phyloP scores from a whole-genome alignment of 2,329 filamentous ascomycete genomes.

The Paracoccidioides brasiliensis region DNA sequence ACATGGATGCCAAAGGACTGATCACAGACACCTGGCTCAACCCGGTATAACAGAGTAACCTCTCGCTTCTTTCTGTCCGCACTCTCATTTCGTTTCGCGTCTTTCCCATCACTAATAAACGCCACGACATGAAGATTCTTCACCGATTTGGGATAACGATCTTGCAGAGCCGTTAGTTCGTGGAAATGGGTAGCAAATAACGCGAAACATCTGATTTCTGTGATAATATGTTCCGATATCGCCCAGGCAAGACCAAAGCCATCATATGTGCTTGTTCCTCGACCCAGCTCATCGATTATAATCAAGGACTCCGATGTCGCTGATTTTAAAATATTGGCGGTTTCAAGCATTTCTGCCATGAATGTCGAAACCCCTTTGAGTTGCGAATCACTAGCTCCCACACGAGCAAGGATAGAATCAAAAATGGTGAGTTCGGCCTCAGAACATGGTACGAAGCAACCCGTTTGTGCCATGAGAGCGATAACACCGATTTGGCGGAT shows the following conservation, averaged over 20 bases:
- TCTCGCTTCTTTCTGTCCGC: slow-evolving; percentile 50
- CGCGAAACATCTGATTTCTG: slow-evolving; percentile 84
- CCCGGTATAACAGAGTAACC: slow-evolving; percentile 93
- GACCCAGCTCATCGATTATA: slow-evolving; percentile 94
- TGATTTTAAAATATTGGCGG: slow-evolving; percentile 93
- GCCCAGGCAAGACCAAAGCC: slow-evolving; percentile 98
- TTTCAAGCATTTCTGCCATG: slow-evolving; percentile 99
- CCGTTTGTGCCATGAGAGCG: slow-evolving; percentile 90
- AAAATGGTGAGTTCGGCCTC: slow-evolving; percentile 91
- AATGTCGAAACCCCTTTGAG: slow-evolving; percentile 97
- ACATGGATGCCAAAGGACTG: slow-evolving; percentile 98
- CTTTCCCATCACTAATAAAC: slow-evolving; percentile 55
- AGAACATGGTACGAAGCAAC: slow-evolving; percentile 86
- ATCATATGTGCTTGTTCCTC: slow-evolving; percentile 94
- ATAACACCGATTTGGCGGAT: slow-evolving; percentile 96
- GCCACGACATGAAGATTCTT: slow-evolving; percentile 92
- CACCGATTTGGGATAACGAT: slow-evolving; percentile 68
- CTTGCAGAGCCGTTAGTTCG: slow-evolving; percentile 81
- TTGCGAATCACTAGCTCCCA: slow-evolving; percentile 90
- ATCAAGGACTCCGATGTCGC: slow-evolving; percentile 91
- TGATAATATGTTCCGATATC: slow-evolving; percentile 93
- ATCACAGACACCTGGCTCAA: slow-evolving; percentile 88
- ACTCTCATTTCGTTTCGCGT: slow-evolving; percentile 36
- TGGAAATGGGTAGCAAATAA: slow-evolving; percentile 98
- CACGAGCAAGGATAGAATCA: slow-evolving; percentile 89